Evolutionary conservation across 2,329 filamentous ascomycete species (phyloP), one percentile per base, ranked within the genome.

Genomic region (Herpotrichia juniperi): DNA sequence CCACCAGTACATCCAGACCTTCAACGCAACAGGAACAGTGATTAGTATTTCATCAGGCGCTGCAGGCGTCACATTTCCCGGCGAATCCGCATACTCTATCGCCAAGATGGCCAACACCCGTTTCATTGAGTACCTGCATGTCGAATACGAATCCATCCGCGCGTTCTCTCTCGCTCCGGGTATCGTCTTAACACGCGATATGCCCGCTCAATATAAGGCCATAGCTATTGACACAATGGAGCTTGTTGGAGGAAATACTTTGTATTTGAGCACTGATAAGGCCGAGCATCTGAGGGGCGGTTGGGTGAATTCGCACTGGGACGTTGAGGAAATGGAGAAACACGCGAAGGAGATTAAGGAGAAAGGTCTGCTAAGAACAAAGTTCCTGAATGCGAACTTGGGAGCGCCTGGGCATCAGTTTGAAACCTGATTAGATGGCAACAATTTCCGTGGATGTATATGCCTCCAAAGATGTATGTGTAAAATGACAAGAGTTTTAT

Each of bases 111-210:
- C 65, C 12, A 40, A 55, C 25, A 32, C 56, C 43, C 56, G 54
- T 35, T 51, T 66, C 24, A 58, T 58, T 31, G 64, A 67, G 43
- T 61, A 51, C 28, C 52, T 67, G 9, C 56, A 61, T 46, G 50
- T 46, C 14, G 62, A 68, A 42, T 53, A 61, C 35, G 57, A 59
- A 2, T 47, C 58, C 3, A 46, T 65, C 11, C 58, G 66, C 22
- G 49, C 57, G 28, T 68, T 66, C 42, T 58, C 54, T 1, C 25
- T 69, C 11, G 54, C 59, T 31, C 65, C 61, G 14, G 65, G 65
- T 19, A 60, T 68, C 19, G 58, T 68, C 11, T 45, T 40, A 9
- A 50, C 50, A 12, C 53, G 14, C 16, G 50, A 54, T 54, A 46
- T 53, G 4, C 48, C 56, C 14, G 55, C 61, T 32, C 32, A 47